Evolutionary conservation across 169 alveolate genomes (phyloP), one percentile per base, ranked within the genome.

Genomic region (Theileria orientalis): DNA sequence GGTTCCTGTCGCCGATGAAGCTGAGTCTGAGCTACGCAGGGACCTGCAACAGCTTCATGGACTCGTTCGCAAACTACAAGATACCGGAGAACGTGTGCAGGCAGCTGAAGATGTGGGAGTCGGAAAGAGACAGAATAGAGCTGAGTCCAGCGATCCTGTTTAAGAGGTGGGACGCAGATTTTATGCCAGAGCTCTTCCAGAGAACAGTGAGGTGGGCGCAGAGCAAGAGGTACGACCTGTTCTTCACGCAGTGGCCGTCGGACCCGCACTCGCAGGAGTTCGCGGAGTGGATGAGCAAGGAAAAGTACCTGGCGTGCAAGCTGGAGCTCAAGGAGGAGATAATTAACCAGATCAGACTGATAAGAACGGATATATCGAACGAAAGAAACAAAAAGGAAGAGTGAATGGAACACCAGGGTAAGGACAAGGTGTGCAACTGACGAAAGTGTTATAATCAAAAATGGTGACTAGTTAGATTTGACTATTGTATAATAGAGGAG

Each of bases 81-180:
- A 74, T 93, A 41, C 97, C 97, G 30, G 86, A 90, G 23, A 93
- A 91, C 73, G 97, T 93, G 44, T 80, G 83, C 41, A 89, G 92
- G 2, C 97, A 93, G 73, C 74, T 93, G 19, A 90, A 89, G 33
- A 79, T 93, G 87, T 93, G 97, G 97, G 96, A 93, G 69, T 84
- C 91, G 11, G 97, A 93, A 67, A 80, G 93, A 49, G 86, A 91
- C 76, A 80, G 97, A 23, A 73, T 93, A 40, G 82, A 88, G 29
- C 86, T 91, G 16, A 68, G 63, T n/a, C 88, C 86, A 41, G 79
- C 94, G 19, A 88, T 90, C 27, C 74, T 91, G 41, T 73, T 90
- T 56, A 90, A 91, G 63, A 52, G 85, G 3, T 90, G 94, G 87
- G 94, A 91, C 70, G 59, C 61, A n/a, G 91, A 90, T 21, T 87